These are phyloP conservation scores for Hortaea werneckii DNA, from an alignment of 2,329 filamentous ascomycete genomes.

Conservation along the genomic window DNA sequence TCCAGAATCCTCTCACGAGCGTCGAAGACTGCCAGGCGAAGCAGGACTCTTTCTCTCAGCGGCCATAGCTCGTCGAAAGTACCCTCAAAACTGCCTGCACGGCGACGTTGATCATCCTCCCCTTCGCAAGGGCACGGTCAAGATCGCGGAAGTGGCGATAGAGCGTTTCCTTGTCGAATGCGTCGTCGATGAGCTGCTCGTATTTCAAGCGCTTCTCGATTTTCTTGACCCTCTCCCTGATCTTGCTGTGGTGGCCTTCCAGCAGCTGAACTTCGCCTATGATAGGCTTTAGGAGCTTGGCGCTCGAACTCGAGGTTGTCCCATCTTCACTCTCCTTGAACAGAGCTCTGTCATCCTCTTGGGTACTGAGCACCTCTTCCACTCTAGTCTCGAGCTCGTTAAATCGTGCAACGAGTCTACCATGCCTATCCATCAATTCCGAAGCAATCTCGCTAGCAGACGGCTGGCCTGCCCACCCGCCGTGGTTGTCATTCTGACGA, in stretches of 20 bases:
- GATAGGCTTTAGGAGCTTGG: no score
- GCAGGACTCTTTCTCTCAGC: background rate
- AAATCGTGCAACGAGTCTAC: conserved; percentile 1
- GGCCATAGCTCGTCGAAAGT: background rate
- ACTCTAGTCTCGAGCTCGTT: background rate
- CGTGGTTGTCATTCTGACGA: background rate
- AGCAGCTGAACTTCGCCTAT: background rate
- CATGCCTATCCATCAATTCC: conserved; percentile 1
- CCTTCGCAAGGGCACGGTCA: background rate
- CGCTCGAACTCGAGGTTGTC: background rate
- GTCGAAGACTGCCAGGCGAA: background rate
- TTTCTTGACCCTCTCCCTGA: background rate
- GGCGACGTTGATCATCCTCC: background rate
- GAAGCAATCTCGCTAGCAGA: background rate
- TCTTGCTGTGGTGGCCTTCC: background rate
- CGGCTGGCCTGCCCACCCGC: no score
- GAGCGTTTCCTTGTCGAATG: conserved; percentile 2
- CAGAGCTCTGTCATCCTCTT: background rate
- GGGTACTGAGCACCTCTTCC: background rate
- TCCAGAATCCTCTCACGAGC: background rate
- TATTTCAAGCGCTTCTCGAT: background rate
- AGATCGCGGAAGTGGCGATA: conserved; percentile 2
- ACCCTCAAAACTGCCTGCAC: background rate
- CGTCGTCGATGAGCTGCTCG: conserved; percentile 3
- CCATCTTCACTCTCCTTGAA: background rate